A percentile compares a stretch with the other conserved stretches of the same genome.
phyloP scores from a whole-genome alignment of 2,329 filamentous ascomycete species.

The Lomentospora prolificans region DNA sequence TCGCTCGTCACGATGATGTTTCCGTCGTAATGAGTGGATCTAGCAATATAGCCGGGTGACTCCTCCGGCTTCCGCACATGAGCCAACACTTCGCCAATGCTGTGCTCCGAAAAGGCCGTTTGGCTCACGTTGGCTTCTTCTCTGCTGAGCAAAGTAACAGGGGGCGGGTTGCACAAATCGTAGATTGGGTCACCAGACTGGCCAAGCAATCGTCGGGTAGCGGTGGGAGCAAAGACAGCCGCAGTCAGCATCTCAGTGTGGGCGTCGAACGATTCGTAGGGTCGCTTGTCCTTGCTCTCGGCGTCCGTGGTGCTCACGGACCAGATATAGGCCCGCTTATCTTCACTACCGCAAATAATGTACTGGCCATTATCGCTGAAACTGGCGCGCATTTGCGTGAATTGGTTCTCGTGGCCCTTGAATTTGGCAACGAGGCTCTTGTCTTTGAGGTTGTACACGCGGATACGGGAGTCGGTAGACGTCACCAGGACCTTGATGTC shows the following conservation, averaged over 20 bases:
- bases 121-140: slow-evolving; percentile 47
- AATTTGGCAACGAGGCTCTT: slow-evolving; percentile 83
- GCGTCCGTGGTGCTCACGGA: slow-evolving; percentile 45
- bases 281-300: slow-evolving; percentile 67
- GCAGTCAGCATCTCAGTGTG: slow-evolving; percentile 82
- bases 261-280: slow-evolving; percentile 83
- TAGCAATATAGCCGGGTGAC: slow-evolving; percentile 66
- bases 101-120: slow-evolving; percentile 26
- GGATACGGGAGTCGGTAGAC: slow-evolving; percentile 87
- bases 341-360: slow-evolving; percentile 88
- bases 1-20: slow-evolving; percentile 92
- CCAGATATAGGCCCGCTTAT: slow-evolving; percentile 87
- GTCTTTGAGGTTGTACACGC: slow-evolving; percentile 80
- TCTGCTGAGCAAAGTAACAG: slow-evolving; percentile 68
- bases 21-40: slow-evolving; percentile 66
- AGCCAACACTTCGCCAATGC: slow-evolving; percentile 21
- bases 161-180: slow-evolving; percentile 90
- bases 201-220: slow-evolving; percentile 67
- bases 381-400: slow-evolving; percentile 79
- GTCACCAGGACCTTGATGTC: slow-evolving; percentile 81
- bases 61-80: slow-evolving; percentile 45
- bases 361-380: slow-evolving; percentile 83
- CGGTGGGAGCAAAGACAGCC: slow-evolving; percentile 74
- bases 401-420: slow-evolving; percentile 80
- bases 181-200: slow-evolving; percentile 87